These are phyloP conservation scores for Talaromyces sp. DNA, from an alignment of 2,329 filamentous ascomycete species.

Conservation along the genomic window DNA sequence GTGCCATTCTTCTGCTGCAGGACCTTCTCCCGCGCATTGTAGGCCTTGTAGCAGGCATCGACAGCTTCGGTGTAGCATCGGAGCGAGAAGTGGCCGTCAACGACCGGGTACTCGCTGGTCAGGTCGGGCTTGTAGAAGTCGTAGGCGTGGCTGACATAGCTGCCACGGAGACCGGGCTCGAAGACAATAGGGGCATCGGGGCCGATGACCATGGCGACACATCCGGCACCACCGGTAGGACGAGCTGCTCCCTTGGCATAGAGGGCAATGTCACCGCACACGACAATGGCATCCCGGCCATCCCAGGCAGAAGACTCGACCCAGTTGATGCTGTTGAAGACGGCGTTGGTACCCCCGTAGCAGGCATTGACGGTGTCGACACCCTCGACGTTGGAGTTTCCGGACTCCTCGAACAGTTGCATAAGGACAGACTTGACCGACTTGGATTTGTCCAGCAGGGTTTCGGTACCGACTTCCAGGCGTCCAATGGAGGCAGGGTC, in stretches of 20 bases:
- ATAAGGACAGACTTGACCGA: constrained; percentile 84
- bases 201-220: constrained; percentile 73
- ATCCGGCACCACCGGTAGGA: constrained; percentile 75
- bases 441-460: constrained; percentile 83
- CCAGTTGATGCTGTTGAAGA: constrained; percentile 83
- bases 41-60: constrained; percentile 75
- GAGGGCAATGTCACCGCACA: constrained; percentile 77
- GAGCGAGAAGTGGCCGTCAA: constrained; percentile 78
- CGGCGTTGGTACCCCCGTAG: constrained; percentile 79
- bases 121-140: constrained; percentile 90
- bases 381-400: constrained; percentile 80
- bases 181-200: constrained; percentile 72
- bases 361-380: constrained; percentile 80
- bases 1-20: constrained; percentile 47
- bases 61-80: constrained; percentile 78
- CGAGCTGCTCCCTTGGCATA: constrained; percentile 80
- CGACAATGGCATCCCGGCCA: constrained; percentile 73
- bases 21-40: constrained; percentile 67
- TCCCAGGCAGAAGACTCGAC: constrained; percentile 84
- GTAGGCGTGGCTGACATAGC: constrained; percentile 78
- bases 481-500: constrained; percentile 73
- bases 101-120: constrained; percentile 80
- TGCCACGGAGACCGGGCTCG: constrained; percentile 74
- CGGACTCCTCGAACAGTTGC: constrained; percentile 68
- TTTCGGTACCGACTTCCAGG: constrained; percentile 82